Evolutionary conservation across 2,329 filamentous ascomycete genomes (phyloP), one percentile per base, ranked within the genome.

Genomic region (Pezicula rhizophila): DNA sequence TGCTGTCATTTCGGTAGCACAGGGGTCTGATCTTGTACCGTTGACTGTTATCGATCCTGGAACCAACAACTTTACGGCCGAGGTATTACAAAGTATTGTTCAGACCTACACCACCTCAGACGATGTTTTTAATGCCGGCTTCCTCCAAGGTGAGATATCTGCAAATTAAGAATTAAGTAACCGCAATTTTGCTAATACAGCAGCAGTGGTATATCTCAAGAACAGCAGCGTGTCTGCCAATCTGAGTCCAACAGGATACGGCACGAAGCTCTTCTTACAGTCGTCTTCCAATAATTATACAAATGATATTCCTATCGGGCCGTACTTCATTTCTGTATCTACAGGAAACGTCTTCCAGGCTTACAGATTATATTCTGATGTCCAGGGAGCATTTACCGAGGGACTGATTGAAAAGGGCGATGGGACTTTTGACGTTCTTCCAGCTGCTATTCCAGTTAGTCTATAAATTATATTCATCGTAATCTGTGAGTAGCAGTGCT

Each of bases 331-430:
- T 34, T 72, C 69, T 8, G 40, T 54, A 2, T 59, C 64, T 1
- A 66, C 66, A 14, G 74, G 74, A 3, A 60, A 68, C 12, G 60
- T 78, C 5, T 73, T 70, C 52, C 64, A 73, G 51, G 75, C 74
- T 0, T 77, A 71, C 64, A 64, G 70, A 43, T 58, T 78, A 1
- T 78, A 75, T 55, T 69, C 70, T 14, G 75, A 79, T 53, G 64
- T 69, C 5, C 66, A 72, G 37, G 69, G 70, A 11, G 72, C 75
- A 2, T 78, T 77, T 57, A 72, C 70, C 0, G 73, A 77, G 52
- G 70, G 73, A 8, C 56, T 66, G 1, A 67, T 74, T 4, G 51
- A 48, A n/a, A 56, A 55, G 18, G 26, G 28, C 2, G 64, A 70
- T 41, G 70, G 68, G 2, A 66, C 63, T 0, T 75, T 67, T 57